Evolutionary conservation across 1,139 yeast species (phyloP), one percentile per base, ranked within the genome.

Genomic region (Kodamaea sp.): DNA sequence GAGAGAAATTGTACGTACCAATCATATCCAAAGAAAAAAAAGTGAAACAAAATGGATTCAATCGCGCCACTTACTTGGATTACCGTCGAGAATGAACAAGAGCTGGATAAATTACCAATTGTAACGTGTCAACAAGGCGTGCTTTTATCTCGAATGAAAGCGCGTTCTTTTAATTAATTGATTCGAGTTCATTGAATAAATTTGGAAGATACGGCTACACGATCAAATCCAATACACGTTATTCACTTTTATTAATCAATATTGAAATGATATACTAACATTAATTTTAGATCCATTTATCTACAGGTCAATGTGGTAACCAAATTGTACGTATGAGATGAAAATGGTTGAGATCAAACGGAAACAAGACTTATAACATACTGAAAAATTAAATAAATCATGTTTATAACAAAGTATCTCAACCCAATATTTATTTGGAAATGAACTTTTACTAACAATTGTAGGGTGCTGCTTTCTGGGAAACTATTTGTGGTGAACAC

Each of bases 291-390:
- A 87, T 90, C 67, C 97, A 90, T 70, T 78, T 90, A 67, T 90
- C 97, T 47, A 84, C 97, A 43, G 97, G 97, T 68, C 97, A 90
- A 75, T 92, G 98, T 81, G 98, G 98, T 81, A 92, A 92, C 81
- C 98, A 92, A 73, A 89, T 92, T 57, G 90, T 79, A 73, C 54
- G 84, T 78, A 52, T 43, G 23, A 31, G 8, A 8, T n/a, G 32
- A n/a, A 30, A 30, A 12, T 11, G 33, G 23, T 12, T 31, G 12
- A 15, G 20, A 15, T 15, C 20, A 15, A 15, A 10, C 12, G 20
- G 20, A 9, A 29, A 15, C 12, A 9, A 22, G 20, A 29, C 8
- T 29, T 29, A n/a, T 22, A 9, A 29, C 7, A 29, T 12, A 8
- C 20, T 9, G 31, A 29, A 29, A 4, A 8, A 5, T 20, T 7